Evolutionary conservation across 192 early-diverging fungal species (phyloP).

Genomic region (Helicostylum pulchrum): DNA sequence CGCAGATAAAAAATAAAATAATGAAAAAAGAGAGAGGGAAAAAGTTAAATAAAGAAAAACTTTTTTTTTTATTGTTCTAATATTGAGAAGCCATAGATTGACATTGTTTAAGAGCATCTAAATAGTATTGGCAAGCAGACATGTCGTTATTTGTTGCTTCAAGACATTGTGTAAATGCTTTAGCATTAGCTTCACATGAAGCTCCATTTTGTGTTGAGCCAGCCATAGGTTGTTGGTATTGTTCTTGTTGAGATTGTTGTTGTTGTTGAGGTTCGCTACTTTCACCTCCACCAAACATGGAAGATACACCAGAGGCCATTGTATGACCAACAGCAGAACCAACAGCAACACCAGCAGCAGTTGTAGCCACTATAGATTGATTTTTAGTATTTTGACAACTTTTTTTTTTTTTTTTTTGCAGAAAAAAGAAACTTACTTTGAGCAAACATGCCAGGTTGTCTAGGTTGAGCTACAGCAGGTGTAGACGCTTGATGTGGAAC

Average conservation of each 20-base stretch:
- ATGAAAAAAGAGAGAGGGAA: neutral
- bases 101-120: slow-evolving; percentile 91
- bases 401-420: neutral
- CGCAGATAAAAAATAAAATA: slow-evolving; percentile 11
- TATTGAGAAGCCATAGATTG: slow-evolving; percentile 54
- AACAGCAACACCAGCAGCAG: slow-evolving; percentile 90
- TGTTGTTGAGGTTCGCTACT: slow-evolving; percentile 42
- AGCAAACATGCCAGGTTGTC: slow-evolving; percentile 73
- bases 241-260: slow-evolving; percentile 15
- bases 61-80: slow-evolving; percentile 13
- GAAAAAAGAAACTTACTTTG: slow-evolving; percentile 47
- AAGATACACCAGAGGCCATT: slow-evolving; percentile 34
- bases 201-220: slow-evolving; percentile 28
- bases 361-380: slow-evolving; percentile 64
- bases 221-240: slow-evolving; percentile 18
- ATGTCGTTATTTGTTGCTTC: slow-evolving; percentile 80
- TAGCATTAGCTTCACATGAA: slow-evolving; percentile 68
- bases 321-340: slow-evolving; percentile 75
- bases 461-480: slow-evolving; percentile 49
- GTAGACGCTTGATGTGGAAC: slow-evolving; percentile 27
- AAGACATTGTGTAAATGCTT: slow-evolving; percentile 84
- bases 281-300: slow-evolving; percentile 18
- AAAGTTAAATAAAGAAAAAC: too few relatives aligned
- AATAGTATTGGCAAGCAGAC: slow-evolving; percentile 81
- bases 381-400: neutral